Evolutionary conservation across 208 protist species (phyloP).

Genomic region (Leishmania braziliensis): DNA sequence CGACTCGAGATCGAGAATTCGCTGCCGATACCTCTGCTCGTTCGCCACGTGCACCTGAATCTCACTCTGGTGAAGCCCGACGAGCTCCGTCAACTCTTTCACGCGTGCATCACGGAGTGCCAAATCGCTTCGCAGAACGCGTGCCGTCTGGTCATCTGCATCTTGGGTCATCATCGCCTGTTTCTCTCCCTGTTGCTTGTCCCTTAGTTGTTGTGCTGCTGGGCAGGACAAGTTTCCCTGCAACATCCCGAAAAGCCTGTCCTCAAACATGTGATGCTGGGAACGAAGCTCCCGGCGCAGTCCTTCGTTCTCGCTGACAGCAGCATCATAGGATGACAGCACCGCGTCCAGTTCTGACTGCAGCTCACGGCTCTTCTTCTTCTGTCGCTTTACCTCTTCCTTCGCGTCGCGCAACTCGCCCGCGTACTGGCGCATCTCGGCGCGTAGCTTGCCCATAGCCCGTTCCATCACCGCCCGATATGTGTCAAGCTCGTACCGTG

Average conservation of each 20-base stretch:
- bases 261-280: background rate
- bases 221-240: background rate
- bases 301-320: conserved; percentile 13
- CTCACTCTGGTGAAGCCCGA: conserved; percentile 56
- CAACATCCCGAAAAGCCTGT: conserved; percentile 2
- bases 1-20: conserved; percentile 58
- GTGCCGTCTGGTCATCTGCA: background rate
- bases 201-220: background rate
- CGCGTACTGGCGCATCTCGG: conserved; percentile 40
- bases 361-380: conserved; percentile 15
- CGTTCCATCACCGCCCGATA: conserved; percentile 64
- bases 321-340: background rate
- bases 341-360: conserved; percentile 9
- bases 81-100: conserved; percentile 39
- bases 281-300: conserved; percentile 13
- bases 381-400: conserved; percentile 23
- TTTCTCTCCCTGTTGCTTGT: background rate
- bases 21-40: conserved; percentile 57
- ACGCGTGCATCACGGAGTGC: conserved; percentile 35
- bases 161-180: background rate
- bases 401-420: conserved; percentile 34
- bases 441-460: conserved; percentile 46
- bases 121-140: conserved; percentile 21
- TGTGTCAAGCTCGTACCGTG: conserved; percentile 52
- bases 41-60: conserved; percentile 47